Evolutionary conservation across 257 asterid genomes (phyloP), one percentile per base, ranked within the genome.

Genomic region (Gentiana dahurica): DNA sequence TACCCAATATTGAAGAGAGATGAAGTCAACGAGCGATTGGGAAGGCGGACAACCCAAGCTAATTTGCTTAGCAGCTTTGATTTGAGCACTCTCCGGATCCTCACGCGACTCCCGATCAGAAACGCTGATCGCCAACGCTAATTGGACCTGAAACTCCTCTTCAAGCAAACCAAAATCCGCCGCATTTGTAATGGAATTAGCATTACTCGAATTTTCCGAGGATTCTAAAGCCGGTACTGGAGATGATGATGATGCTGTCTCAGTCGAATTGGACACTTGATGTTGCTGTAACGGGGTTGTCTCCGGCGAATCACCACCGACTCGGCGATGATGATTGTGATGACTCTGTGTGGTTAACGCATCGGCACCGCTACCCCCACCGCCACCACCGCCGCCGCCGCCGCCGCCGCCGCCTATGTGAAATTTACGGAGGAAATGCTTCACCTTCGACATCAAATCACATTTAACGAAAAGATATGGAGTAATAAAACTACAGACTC

Each of bases 61-160:
- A 71, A 92, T 88, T 79, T 84, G 89, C 81, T 92, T 90, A 1
- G 89, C 95, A 36, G 81, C 89, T 65, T 84, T 68, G 73, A 92
- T 85, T 75, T 88, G 97, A 5, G 95, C 92, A 8, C 85, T 80
- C 69, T 88, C 95, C 48, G 87, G 76, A 81, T 92, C 97, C 75
- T 81, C 91, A 71, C 54, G 71, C 33, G 76, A 66, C 69, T 69
- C 79, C 55, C 78, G 75, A 84, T 88, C 97, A 57, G 99, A 92
- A 15, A 80, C 97, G 75, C 99, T 92, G 72, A 92, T 88, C 63
- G 97, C 99, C 74, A 92, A 66, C 61, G 97, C 99, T 83, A 92
- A 72, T 67, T 92, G 97, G 68, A 92, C 83, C 76, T 92, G 95
- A 68, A 85, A 92, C 76, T 92, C 99, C 94, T 92, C 99, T 79